Base-by-base conservation (phyloP, 2,329 filamentous ascomycete species). In the Penicillium sp. region DNA sequence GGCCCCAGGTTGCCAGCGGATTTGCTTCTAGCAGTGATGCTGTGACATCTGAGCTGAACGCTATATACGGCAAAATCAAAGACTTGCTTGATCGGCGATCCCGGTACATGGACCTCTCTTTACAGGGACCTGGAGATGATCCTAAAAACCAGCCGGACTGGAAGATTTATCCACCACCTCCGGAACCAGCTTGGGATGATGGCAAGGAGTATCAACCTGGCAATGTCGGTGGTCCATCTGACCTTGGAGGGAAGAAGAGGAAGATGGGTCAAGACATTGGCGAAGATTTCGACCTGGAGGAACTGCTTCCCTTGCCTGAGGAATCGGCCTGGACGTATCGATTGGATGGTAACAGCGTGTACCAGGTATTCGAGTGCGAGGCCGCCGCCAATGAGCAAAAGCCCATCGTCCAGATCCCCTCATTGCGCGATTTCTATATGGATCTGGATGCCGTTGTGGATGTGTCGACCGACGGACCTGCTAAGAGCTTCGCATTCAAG, bases 401-500 rank as follows among this genome's bases (percentile, higher is more conserved):
- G 14, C 90, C 92, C 0, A 81, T 90, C 13, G 80, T 95, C 41
- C 78, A 83, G 38, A 88, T 97, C n/a, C 93, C 93, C 0, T 95
- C 89, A 4, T 82, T 97, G 62, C 83, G 91, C 62, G 92, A 99
- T 63, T 99, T 91, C 64, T 99, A 97, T 69, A 88, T 95, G 77
- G 92, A 96, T 65, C 76, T 99, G 22, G 93, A 99, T 65, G 79
- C 84, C 18, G 86, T 97, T 50, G 77, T 95, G 44, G 84, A 86
- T 50, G 83, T 95, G n/a, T 95, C 91, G 0, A 95, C 91, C 0
- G 92, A 99, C 65, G 93, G 93, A 0, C 93, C 93, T 0, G 92
- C 86, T 70, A 99, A 99, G 73, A 96, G 90, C 64, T 97, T 97
- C 70, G 92, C 93, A 1, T 99, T 95, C 70, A 86, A 92, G 46